A percentile compares a stretch with the other conserved stretches of the same genome.
Conservation (phyloP, 306 rosid genomes). For the Alnus rubra region DNA sequence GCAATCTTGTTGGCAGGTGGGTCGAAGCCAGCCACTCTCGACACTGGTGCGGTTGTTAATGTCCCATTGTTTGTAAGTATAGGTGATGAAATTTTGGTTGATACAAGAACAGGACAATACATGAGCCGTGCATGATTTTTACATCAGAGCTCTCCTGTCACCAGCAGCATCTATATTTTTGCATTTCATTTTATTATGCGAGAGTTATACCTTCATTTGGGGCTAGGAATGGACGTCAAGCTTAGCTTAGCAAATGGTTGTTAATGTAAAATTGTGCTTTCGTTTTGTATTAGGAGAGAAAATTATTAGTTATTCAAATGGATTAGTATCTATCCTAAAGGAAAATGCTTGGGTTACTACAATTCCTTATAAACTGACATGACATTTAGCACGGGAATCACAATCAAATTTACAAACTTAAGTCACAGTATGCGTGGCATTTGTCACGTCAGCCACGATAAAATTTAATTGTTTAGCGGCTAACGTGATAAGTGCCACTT, state of each 20-base stretch:
- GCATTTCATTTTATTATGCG: slow-evolving; percentile 2
- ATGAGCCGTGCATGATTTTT: slow-evolving; percentile 73
- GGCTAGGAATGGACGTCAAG: slow-evolving; percentile 28
- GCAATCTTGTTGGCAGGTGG: slow-evolving; percentile 67
- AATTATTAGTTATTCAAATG: neutral
- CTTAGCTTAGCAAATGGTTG: slow-evolving; percentile 26
- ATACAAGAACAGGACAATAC: slow-evolving; percentile 91
- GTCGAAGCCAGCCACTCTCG: slow-evolving; percentile 89
- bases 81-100: slow-evolving; percentile 77
- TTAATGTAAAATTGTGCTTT: slow-evolving; percentile 3
- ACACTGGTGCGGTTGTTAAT: slow-evolving; percentile 79
- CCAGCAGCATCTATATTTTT: slow-evolving; percentile 1
- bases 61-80: slow-evolving; percentile 81
- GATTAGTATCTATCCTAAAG: neutral
- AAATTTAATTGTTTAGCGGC: no score
- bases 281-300: neutral
- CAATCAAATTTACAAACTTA: no score
- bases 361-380: no score
- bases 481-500: no score
- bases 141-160: slow-evolving; percentile 29
- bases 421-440: no score
- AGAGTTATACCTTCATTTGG: slow-evolving; percentile 14
- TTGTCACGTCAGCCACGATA: no score
- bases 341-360: no score
- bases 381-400: no score